A percentile compares a stretch with the other conserved stretches of the same genome.
Evolutionary conservation across 2,329 filamentous ascomycete species (phyloP).

Genomic region (Alternaria panax): DNA sequence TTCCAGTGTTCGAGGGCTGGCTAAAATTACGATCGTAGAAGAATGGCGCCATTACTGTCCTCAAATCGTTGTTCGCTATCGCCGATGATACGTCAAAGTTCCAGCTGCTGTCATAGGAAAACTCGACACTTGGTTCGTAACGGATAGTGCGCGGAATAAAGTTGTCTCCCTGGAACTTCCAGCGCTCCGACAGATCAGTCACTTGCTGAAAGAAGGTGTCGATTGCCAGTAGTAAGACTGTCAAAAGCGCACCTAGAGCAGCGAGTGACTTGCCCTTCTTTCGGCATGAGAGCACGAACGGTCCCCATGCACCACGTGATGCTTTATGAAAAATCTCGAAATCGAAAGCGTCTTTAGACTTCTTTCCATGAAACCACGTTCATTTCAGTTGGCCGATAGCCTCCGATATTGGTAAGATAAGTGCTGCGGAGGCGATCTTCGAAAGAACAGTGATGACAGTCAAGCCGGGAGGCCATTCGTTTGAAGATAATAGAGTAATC

Average conservation of each 20-base stretch:
- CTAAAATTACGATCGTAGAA: constrained; percentile 28
- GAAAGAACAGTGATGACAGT: constrained; percentile 32
- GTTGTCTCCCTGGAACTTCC: constrained; percentile 18
- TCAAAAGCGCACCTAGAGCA: constrained; percentile 29
- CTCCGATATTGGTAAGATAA: constrained; percentile 37
- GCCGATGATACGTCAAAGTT: not conserved
- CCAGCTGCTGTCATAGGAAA: not conserved
- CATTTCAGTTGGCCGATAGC: constrained; percentile 45
- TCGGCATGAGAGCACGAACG: constrained; percentile 25
- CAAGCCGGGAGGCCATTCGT: constrained; percentile 41
- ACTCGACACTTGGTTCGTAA: constrained; percentile 8
- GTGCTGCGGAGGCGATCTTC: constrained; percentile 35
- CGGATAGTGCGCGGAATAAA: constrained; percentile 17
- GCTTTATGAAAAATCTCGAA: constrained; percentile 46
- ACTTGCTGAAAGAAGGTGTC: constrained; percentile 46
- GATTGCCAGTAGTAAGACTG: constrained; percentile 28
- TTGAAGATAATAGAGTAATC: constrained; percentile 40
- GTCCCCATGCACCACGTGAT: constrained; percentile 32
- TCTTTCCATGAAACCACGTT: constrained; percentile 34
- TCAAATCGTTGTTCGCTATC: not conserved
- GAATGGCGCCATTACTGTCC: constrained; percentile 8
- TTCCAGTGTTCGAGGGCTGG: too few relatives aligned
- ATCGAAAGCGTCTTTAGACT: constrained; percentile 30
- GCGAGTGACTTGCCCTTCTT: constrained; percentile 31
- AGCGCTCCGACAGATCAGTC: constrained; percentile 16